Percentiles rank a stretch among this genome's conserved stretches.
Conservation (phyloP, 306 rosid species). For the Coriaria nepalensis region DNA sequence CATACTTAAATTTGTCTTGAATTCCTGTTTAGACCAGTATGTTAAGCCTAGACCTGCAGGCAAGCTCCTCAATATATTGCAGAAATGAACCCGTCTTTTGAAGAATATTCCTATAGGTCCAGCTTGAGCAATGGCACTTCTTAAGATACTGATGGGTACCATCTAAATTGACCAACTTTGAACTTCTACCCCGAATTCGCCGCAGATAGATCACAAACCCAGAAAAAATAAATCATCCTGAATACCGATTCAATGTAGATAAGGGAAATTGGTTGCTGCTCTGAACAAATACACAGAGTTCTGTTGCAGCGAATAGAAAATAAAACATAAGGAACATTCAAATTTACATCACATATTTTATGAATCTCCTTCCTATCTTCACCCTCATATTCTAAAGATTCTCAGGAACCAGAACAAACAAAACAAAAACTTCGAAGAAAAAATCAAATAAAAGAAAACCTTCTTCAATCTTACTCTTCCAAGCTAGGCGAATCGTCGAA, state of each 20-base stretch:
- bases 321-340: no score
- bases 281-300: no score
- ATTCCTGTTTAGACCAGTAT: constrained; percentile 22
- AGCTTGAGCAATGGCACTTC: constrained; percentile 47
- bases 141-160: constrained; percentile 43
- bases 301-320: no score
- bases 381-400: no score
- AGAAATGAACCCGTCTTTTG: constrained; percentile 20
- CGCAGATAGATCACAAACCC: constrained; percentile 10
- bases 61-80: constrained; percentile 24
- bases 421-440: no score
- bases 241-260: constrained; percentile 1
- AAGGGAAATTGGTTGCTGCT: no score
- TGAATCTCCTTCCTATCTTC: no score
- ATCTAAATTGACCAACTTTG: constrained; percentile 30
- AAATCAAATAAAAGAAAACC: no score
- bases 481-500: no score
- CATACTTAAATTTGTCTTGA: constrained; percentile 36
- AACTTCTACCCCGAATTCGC: not conserved
- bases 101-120: constrained; percentile 22
- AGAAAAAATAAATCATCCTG: constrained; percentile 6
- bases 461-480: no score
- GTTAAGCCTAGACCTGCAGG: constrained; percentile 14
- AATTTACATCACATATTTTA: no score
- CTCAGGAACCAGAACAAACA: no score